Evolutionary conservation across 176 grass and related monocot species (phyloP), one percentile per base, ranked within the genome.

Genomic region (Carex littledalei): DNA sequence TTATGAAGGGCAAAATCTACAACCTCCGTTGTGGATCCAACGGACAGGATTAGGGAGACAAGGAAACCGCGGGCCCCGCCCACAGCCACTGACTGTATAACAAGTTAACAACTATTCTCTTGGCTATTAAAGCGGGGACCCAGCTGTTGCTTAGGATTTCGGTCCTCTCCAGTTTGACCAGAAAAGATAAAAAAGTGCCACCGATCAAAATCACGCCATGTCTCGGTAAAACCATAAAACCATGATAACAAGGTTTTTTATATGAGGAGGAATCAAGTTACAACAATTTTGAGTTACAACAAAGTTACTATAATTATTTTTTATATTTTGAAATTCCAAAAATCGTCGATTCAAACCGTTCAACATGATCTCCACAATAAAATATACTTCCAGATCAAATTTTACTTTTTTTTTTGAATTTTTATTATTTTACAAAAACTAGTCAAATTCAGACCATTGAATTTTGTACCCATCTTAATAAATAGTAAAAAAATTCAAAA

Each of bases 41-140:
- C 18, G 58, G 79, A 5, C 7, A 63, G 34, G 1, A 81, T 81
- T 21, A 63, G 34, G 52, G 58, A 45, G 79, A 81, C 79, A 81
- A 21, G 41, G 13, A 81, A 22, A 81, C 58, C 11, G 21, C 10
- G 34, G 55, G 58, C 1, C 79, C 79, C 79, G 64, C 35, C 21
- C 57, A 13, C 57, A 81, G 79, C 20, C 34, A 63, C 60, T 47
- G 79, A 47, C 57, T 63, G 57, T 64, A 47, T 45, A 81, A 81
- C 79, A 81, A 81, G 18, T 81, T 63, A 81, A 81, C 79, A 81
- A 81, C 79, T 81, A 63, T 81, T 81, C 15, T 81, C 16, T 63
- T 45, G 32, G 58, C 55, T 81, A 81, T 81, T 81, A 81, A 63
- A 63, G 60, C 16, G 18, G n/a, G 60, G 58, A 81, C n/a, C 26